These are phyloP conservation scores for Amanita subjunquillea DNA, from an alignment of 768 basidiomycete genomes.

Conservation along the genomic window DNA sequence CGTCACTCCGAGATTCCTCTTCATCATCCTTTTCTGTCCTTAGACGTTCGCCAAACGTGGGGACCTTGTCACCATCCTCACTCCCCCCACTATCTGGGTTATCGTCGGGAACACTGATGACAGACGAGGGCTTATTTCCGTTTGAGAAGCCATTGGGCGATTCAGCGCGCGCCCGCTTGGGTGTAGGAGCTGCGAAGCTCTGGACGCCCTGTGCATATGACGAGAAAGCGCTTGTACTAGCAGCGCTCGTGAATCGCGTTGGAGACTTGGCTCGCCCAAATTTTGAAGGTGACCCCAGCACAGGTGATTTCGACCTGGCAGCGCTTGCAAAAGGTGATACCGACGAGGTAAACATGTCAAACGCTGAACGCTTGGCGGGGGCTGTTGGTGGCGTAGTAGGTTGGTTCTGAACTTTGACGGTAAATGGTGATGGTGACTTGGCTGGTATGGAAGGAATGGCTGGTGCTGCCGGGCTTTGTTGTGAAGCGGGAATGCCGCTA, in stretches of 20 bases:
- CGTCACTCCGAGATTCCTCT: constrained; percentile 36
- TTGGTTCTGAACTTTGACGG: constrained; percentile 5
- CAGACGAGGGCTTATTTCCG: constrained; percentile 14
- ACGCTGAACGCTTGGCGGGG: constrained; percentile 23
- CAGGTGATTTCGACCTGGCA: constrained; percentile 45
- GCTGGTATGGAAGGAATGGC: background rate
- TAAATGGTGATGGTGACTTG: background rate
- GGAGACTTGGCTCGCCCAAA: constrained; percentile 47
- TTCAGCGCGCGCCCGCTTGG: constrained; percentile 1
- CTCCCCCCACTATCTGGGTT: constrained; percentile 31
- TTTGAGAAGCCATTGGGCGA: constrained; percentile 25
- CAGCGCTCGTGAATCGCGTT: constrained; percentile 30
- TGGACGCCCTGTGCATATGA: constrained; percentile 46
- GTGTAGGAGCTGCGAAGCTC: constrained; percentile 24
- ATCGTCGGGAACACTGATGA: constrained; percentile 18
- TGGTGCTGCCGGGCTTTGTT: constrained; percentile 12
- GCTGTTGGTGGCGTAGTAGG: constrained; percentile 9
- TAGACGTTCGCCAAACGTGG: constrained; percentile 55
- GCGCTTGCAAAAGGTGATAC: constrained; percentile 20
- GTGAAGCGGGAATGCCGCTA: constrained; percentile 17
- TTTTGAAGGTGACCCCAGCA: constrained; percentile 29
- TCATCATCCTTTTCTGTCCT: constrained; percentile 54
- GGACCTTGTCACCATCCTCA: constrained; percentile 32
- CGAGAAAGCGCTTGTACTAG: constrained; percentile 44
- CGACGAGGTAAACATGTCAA: constrained; percentile 21